A percentile compares a stretch with the other conserved stretches of the same genome.
These are phyloP conservation scores for Malassezia equina DNA, from an alignment of 1,284 basidiomycete genomes.

Conservation along the genomic window DNA sequence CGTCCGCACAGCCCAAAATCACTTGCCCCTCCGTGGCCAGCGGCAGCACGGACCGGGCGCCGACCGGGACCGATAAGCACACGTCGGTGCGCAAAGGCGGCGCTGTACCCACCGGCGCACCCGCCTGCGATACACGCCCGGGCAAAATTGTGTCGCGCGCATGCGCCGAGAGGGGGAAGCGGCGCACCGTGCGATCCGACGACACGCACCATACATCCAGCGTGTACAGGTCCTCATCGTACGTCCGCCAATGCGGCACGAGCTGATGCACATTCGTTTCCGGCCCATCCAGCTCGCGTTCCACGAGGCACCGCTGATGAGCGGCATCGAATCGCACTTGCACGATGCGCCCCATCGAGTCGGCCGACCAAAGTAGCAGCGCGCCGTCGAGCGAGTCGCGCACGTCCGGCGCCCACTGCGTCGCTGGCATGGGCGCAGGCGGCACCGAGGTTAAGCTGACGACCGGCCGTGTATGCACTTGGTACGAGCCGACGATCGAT, in stretches of 20 bases:
- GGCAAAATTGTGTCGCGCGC: not conserved
- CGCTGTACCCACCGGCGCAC: not conserved
- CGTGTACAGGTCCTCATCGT: not conserved
- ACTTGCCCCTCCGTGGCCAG: not conserved
- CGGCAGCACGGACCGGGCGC: constrained; percentile 1
- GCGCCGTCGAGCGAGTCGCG: not conserved
- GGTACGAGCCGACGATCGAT: not conserved
- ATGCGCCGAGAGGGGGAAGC: constrained; percentile 8
- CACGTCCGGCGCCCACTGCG: not conserved
- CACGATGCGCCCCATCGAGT: constrained; percentile 20
- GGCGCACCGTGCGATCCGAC: constrained; percentile 10
- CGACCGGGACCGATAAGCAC: not conserved
- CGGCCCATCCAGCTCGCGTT: constrained; percentile 15
- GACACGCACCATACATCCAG: constrained; percentile 12
- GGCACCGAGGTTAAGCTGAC: constrained; percentile 5
- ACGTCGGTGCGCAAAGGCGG: constrained; percentile 3
- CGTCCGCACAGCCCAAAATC: not conserved
- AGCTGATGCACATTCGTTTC: constrained; percentile 11
- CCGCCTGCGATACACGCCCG: constrained; percentile 8
- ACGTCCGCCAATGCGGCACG: constrained; percentile 3
- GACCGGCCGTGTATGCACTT: constrained; percentile 12
- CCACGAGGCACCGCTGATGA: not conserved
- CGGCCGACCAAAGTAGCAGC: constrained; percentile 3
- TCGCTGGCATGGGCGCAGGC: not conserved
- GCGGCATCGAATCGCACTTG: not conserved